phyloP scores from a whole-genome alignment of 1,284 basidiomycete genomes.

The Filobasidium uniguttulatum region DNA sequence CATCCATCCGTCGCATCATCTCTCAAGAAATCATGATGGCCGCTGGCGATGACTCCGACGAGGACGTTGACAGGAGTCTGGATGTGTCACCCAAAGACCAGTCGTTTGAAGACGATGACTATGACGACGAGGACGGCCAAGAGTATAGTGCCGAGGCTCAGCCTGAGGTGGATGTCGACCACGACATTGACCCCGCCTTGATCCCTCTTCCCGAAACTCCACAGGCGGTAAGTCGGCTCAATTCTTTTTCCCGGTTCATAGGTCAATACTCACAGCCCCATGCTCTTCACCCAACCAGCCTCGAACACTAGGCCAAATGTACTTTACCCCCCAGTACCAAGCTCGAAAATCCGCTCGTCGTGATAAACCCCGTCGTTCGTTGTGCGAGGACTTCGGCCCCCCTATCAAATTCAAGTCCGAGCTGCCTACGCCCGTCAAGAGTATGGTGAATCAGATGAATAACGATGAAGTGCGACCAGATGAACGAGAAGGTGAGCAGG shows the following conservation, averaged over 20 bases:
- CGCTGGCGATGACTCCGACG: constrained; percentile 1
- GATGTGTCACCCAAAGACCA: background rate
- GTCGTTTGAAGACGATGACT: background rate
- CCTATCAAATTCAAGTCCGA: constrained; percentile 1
- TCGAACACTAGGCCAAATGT: background rate
- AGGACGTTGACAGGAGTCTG: constrained; percentile 4
- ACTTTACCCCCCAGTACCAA: constrained; percentile 3
- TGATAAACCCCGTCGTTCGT: background rate
- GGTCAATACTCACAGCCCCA: no score
- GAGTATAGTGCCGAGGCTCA: background rate
- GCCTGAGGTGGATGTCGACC: constrained; percentile 5
- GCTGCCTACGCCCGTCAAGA: background rate
- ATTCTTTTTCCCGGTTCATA: background rate
- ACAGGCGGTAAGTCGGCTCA: background rate
- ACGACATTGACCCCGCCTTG: background rate
- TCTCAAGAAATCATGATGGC: background rate
- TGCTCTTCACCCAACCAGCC: no score
- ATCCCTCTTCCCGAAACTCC: background rate
- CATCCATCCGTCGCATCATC: background rate
- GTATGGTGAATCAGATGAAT: background rate
- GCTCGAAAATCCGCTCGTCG: background rate
- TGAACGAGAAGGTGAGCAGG: background rate
- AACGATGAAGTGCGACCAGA: no score
- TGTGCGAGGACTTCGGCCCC: constrained; percentile 5
- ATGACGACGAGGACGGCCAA: constrained; percentile 15